Evolutionary conservation across 2,329 filamentous ascomycete genomes (phyloP).

Genomic region (Ambrosiella beaveri): DNA sequence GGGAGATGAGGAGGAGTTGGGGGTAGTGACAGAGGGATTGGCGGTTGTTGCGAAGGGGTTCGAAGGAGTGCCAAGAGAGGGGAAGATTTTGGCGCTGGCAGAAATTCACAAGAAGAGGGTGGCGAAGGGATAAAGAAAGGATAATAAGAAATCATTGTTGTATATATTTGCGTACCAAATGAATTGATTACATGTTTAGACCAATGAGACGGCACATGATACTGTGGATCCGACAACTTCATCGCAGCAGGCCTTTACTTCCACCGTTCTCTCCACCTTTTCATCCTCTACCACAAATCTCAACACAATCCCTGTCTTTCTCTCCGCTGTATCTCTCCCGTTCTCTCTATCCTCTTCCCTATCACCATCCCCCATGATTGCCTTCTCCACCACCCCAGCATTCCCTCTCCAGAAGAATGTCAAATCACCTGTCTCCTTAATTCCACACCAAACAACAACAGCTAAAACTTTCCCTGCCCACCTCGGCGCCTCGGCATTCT

Average conservation of each 20-base stretch:
- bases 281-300: slow-evolving; percentile 30
- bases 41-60: slow-evolving; percentile 35
- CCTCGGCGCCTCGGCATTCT: slow-evolving; percentile 42
- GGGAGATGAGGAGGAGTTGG: slow-evolving; percentile 43
- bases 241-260: slow-evolving; percentile 65
- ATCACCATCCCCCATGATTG: not conserved
- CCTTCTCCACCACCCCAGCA: slow-evolving; percentile 43
- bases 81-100: not conserved
- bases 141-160: not conserved
- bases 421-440: slow-evolving; percentile 33
- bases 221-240: slow-evolving; percentile 51
- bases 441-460: slow-evolving; percentile 30
- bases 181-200: not conserved
- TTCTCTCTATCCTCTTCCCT: not conserved
- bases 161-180: not conserved
- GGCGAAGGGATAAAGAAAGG: not conserved
- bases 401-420: slow-evolving; percentile 51
- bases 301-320: not conserved
- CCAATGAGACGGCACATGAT: not conserved
- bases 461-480: slow-evolving; percentile 52
- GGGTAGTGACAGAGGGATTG: slow-evolving; percentile 40
- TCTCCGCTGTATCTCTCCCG: no score
- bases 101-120: slow-evolving; percentile 2
- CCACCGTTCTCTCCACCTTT: slow-evolving; percentile 29
- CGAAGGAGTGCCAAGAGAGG: not conserved